A percentile compares a stretch with the other conserved stretches of the same genome.
Conservation (phyloP, 371 early-diverging fungal species). For the Homolaphlyctis polyrhiza region DNA sequence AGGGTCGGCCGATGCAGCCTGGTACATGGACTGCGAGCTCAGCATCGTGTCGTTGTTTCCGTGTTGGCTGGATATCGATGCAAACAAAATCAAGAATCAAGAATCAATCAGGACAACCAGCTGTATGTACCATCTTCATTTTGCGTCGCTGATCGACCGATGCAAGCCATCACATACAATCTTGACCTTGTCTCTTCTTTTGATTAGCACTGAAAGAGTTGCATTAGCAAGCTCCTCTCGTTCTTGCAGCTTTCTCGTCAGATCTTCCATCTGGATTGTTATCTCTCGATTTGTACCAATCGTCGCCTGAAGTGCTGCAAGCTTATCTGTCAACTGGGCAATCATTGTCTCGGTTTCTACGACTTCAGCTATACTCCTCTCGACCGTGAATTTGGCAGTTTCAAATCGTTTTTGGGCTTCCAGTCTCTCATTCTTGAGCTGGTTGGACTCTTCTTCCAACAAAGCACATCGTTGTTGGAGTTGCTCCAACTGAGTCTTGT, state of each 20-base stretch:
- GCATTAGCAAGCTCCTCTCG: not conserved
- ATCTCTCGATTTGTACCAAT: not conserved
- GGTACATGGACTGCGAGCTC: not conserved
- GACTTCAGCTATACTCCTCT: not conserved
- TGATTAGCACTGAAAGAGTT: not conserved
- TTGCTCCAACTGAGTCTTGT: slow-evolving; percentile 1
- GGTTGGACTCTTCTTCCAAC: not conserved
- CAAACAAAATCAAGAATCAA: not conserved
- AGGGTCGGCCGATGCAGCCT: not conserved
- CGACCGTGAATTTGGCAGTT: no score
- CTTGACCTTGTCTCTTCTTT: not conserved
- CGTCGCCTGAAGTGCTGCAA: not conserved
- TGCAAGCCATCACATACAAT: not conserved
- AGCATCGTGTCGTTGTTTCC: not conserved
- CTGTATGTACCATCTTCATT: not conserved
- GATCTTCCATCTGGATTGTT: not conserved
- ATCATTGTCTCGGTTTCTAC: not conserved
- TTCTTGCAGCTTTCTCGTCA: not conserved
- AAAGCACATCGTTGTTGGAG: not conserved
- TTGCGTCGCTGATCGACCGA: not conserved
- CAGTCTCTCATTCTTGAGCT: not conserved
- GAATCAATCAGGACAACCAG: not conserved
- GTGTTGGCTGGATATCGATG: not conserved
- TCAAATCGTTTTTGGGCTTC: not conserved
- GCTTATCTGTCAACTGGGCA: not conserved